A percentile compares a stretch with the other conserved stretches of the same genome.
Conservation (phyloP, 1,284 basidiomycete genomes). For the Sporisorium iseilematis-ciliati region DNA sequence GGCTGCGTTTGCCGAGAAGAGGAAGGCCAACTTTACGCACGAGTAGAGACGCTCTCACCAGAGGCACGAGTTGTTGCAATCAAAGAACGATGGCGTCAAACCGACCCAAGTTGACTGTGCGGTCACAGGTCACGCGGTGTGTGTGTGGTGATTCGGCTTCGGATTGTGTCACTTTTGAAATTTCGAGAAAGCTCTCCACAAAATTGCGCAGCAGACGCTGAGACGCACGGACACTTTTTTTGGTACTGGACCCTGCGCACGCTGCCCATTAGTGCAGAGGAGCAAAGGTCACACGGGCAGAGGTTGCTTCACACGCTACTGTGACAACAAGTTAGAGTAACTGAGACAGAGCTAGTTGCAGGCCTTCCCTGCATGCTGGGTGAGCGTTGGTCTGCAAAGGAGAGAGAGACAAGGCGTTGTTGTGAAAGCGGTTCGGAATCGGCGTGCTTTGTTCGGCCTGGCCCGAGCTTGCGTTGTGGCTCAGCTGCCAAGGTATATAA, state of each 20-base stretch:
- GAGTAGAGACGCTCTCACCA: conserved; percentile 33
- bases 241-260: no score
- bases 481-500: background rate
- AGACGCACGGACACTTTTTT: conserved; percentile 9
- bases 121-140: conserved; percentile 25
- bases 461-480: no score
- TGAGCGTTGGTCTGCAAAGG: background rate
- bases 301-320: background rate
- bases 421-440: background rate
- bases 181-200: conserved; percentile 29
- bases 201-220: background rate
- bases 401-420: background rate
- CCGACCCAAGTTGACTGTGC: no score
- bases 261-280: background rate
- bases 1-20: conserved; percentile 97
- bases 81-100: conserved; percentile 4
- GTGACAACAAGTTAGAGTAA: background rate
- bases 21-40: conserved; percentile 73
- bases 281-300: conserved; percentile 18
- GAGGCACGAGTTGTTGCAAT: no score
- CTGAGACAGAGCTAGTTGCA: conserved; percentile 11
- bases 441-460: background rate
- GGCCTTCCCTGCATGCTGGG: no score
- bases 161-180: conserved; percentile 6
- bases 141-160: conserved; percentile 2